Conservation (phyloP, 2,329 filamentous ascomycete genomes). For the Chaetomium sp. region DNA sequence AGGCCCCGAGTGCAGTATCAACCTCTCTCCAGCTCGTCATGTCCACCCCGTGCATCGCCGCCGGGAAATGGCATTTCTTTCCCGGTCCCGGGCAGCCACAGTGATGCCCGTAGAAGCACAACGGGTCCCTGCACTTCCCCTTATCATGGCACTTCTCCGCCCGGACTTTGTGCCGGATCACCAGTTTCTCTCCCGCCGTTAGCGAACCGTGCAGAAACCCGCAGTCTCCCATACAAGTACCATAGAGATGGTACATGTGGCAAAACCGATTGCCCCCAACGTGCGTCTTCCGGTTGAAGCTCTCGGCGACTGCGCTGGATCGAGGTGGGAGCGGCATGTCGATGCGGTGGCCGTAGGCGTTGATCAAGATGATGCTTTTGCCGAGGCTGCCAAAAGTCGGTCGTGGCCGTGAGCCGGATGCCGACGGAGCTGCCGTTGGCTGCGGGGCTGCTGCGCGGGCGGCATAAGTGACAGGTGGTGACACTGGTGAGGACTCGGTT, state of each 20-base stretch:
- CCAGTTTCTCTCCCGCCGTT: slow-evolving; percentile 21
- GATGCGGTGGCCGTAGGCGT: slow-evolving; percentile 21
- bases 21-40: slow-evolving; percentile 22
- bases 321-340: slow-evolving; percentile 21
- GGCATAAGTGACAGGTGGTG: slow-evolving; percentile 13
- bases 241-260: slow-evolving; percentile 24
- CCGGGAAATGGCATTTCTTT: slow-evolving; percentile 21
- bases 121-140: slow-evolving; percentile 20
- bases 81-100: slow-evolving; percentile 13
- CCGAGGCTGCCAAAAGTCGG: slow-evolving; percentile 10
- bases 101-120: slow-evolving; percentile 26
- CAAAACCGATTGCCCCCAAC: slow-evolving; percentile 23
- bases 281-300: slow-evolving; percentile 16
- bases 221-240: slow-evolving; percentile 8
- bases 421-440: neutral
- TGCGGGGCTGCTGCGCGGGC: slow-evolving; percentile 6
- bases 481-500: neutral
- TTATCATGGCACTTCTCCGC: slow-evolving; percentile 19
- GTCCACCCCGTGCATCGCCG: slow-evolving; percentile 22
- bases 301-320: slow-evolving; percentile 5
- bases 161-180: slow-evolving; percentile 24
- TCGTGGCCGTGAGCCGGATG: neutral
- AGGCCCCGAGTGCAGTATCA: neutral
- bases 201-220: slow-evolving; percentile 19
- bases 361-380: slow-evolving; percentile 21